Percentiles rank a stretch among this genome's conserved stretches.
These are phyloP conservation scores for Psilocybe cyanescens DNA, from an alignment of 768 basidiomycete genomes.

Conservation along the genomic window DNA sequence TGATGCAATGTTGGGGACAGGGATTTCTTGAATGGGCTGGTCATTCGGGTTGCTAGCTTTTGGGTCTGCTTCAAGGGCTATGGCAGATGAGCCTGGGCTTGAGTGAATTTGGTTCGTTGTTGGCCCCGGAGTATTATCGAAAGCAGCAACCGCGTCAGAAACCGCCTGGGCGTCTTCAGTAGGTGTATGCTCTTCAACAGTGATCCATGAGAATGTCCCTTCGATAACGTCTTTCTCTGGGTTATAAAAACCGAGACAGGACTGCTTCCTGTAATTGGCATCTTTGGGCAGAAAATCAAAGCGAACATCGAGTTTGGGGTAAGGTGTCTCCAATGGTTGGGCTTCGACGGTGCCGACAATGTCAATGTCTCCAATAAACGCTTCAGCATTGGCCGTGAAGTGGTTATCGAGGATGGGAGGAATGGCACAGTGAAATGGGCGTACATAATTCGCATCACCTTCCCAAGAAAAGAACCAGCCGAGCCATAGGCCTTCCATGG, in stretches of 20 bases:
- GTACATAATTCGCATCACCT: not conserved
- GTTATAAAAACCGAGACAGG: not conserved
- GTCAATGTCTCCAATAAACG: not conserved
- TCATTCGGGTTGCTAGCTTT: no score
- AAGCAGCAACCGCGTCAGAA: not conserved
- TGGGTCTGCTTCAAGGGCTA: no score
- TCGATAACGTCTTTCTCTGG: not conserved
- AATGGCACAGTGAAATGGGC: slow-evolving; percentile 4
- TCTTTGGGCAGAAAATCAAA: not conserved
- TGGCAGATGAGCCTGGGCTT: no score
- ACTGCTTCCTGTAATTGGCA: not conserved
- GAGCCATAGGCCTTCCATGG: slow-evolving; percentile 7
- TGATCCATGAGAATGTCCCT: not conserved
- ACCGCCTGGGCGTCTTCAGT: not conserved
- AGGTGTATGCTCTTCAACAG: not conserved
- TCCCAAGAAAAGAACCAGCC: not conserved
- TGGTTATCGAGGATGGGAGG: slow-evolving; percentile 2
- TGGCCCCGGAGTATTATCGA: no score
- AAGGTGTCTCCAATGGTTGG: not conserved
- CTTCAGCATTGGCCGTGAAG: slow-evolving; percentile 5
- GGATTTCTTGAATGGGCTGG: no score
- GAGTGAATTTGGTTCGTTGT: no score
- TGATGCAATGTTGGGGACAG: no score
- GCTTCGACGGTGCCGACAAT: not conserved
- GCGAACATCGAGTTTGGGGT: not conserved